A percentile compares a stretch with the other conserved stretches of the same genome.
Evolutionary conservation across 345 rosid genomes (phyloP).

Genomic region (Carallia brachiata): DNA sequence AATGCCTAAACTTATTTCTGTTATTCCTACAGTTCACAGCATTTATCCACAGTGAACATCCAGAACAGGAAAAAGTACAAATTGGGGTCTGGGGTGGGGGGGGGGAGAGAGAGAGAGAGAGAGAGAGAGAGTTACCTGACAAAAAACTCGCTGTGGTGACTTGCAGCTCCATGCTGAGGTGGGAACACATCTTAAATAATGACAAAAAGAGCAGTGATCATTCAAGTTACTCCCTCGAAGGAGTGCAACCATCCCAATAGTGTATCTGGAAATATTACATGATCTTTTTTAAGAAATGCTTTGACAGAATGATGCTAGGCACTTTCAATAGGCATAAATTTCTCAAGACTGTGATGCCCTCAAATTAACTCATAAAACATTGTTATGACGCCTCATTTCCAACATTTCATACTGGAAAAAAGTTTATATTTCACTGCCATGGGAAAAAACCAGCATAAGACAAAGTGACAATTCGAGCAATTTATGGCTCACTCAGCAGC

Average conservation of each 20-base stretch:
- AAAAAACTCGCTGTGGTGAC: slow-evolving; percentile 32
- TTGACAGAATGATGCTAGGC: background rate
- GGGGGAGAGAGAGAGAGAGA: no score
- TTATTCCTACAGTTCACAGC: no score
- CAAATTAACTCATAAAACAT: background rate
- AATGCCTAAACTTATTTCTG: no score
- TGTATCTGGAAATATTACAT: slow-evolving; percentile 17
- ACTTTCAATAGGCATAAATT: background rate
- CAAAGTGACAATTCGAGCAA: no score
- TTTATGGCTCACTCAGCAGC: no score
- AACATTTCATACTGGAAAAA: no score
- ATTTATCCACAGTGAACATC: no score
- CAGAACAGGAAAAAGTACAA: no score
- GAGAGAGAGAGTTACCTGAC: slow-evolving; percentile 46
- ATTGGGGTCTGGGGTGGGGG: no score
- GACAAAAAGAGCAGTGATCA: slow-evolving; percentile 19
- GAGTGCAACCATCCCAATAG: slow-evolving; percentile 20
- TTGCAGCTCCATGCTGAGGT: slow-evolving; percentile 34
- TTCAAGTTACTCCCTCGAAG: slow-evolving; percentile 21
- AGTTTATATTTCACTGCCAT: no score
- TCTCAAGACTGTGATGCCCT: background rate
- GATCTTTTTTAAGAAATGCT: background rate
- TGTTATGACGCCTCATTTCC: no score
- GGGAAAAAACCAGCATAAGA: no score
- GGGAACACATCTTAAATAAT: slow-evolving; percentile 21